A percentile compares a stretch with the other conserved stretches of the same genome.
Conservation (phyloP, 176 grass and related monocot genomes). For the Areca catechu region DNA sequence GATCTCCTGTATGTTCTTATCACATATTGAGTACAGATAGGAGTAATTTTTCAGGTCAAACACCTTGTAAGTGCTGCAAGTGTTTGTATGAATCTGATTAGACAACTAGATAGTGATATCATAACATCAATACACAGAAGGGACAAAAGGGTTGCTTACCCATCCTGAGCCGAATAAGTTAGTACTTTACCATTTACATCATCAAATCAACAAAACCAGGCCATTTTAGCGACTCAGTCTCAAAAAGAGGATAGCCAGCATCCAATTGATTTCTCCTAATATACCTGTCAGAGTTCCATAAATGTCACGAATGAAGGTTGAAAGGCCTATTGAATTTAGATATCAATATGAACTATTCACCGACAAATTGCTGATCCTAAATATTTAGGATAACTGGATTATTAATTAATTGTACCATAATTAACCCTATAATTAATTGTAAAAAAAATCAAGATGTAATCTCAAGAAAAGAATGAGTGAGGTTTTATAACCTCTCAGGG, state of each 20-base stretch:
- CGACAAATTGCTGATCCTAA: too few relatives aligned
- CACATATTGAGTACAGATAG: slow-evolving; percentile 3
- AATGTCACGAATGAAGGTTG: not conserved
- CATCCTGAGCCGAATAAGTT: slow-evolving; percentile 2
- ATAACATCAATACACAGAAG: not conserved
- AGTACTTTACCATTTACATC: slow-evolving; percentile 18
- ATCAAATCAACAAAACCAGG: slow-evolving; percentile 18
- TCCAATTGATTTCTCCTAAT: slow-evolving; percentile 9
- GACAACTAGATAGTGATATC: too few relatives aligned
- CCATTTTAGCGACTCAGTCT: slow-evolving; percentile 13
- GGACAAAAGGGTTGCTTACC: not conserved
- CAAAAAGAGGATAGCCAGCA: slow-evolving; percentile 6
- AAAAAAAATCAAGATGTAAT: too few relatives aligned
- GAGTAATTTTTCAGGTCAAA: slow-evolving; percentile 13
- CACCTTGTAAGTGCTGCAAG: slow-evolving; percentile 12
- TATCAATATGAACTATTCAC: too few relatives aligned
- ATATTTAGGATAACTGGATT: too few relatives aligned
- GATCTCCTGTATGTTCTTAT: slow-evolving; percentile 2
- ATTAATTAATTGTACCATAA: too few relatives aligned
- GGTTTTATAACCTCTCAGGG: too few relatives aligned
- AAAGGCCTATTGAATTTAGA: too few relatives aligned
- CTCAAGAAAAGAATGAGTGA: too few relatives aligned
- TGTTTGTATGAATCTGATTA: too few relatives aligned
- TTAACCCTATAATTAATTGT: too few relatives aligned
- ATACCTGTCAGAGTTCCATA: slow-evolving; percentile 1